A percentile compares a stretch with the other conserved stretches of the same genome.
Evolutionary conservation across 352 stramenopile species (phyloP).

Genomic region (Phytophthora litchii): DNA sequence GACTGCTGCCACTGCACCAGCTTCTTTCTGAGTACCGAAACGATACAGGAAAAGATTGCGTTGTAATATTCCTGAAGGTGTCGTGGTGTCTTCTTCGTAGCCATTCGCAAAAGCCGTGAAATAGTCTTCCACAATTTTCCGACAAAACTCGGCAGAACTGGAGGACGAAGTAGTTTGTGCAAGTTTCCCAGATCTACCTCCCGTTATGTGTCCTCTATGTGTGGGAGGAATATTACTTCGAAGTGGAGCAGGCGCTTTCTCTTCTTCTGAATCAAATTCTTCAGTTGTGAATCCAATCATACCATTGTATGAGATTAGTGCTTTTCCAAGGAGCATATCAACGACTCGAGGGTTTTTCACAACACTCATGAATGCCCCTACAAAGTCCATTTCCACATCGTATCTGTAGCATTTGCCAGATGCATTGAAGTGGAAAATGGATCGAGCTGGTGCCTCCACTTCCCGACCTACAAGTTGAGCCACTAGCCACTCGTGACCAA

Average conservation of each 20-base stretch:
- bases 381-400: slow-evolving; percentile 30
- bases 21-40: neutral
- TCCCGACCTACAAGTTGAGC: slow-evolving; percentile 16
- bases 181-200: too few relatives aligned
- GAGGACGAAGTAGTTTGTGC: neutral
- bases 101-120: slow-evolving; percentile 16
- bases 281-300: slow-evolving; percentile 13
- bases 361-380: slow-evolving; percentile 19
- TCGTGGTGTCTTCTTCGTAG: slow-evolving; percentile 2
- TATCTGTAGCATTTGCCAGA: slow-evolving; percentile 22
- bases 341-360: slow-evolving; percentile 23
- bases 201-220: neutral
- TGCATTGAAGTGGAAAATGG: slow-evolving; percentile 28
- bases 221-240: neutral
- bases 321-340: slow-evolving; percentile 18
- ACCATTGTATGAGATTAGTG: slow-evolving; percentile 22
- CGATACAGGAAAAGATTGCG: slow-evolving; percentile 3
- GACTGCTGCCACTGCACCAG: neutral
- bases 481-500: slow-evolving; percentile 24
- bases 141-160: slow-evolving; percentile 13
- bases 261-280: slow-evolving; percentile 3
- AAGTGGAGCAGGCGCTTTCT: slow-evolving; percentile 1
- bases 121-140: slow-evolving; percentile 19
- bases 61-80: neutral
- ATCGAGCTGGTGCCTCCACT: neutral